Percentiles rank a stretch among this genome's conserved stretches.
phyloP scores from a whole-genome alignment of 2,329 filamentous ascomycete genomes.

The Tolypocladium sp. region DNA sequence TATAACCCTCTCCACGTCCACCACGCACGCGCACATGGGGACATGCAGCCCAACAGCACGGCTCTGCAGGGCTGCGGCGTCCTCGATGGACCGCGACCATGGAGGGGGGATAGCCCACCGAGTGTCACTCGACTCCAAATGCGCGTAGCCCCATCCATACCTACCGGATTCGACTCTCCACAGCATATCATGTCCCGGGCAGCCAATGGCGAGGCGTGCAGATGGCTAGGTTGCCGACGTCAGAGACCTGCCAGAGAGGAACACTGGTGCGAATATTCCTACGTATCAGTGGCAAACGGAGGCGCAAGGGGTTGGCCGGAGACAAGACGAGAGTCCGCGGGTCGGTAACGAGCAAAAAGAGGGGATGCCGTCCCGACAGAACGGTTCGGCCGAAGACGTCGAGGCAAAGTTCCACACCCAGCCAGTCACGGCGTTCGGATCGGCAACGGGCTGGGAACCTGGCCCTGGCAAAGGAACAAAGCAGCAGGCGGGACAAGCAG shows the following conservation, averaged over 20 bases:
- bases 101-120: background rate
- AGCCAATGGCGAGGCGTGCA: background rate
- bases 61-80: background rate
- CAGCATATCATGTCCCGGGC: background rate
- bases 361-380: background rate
- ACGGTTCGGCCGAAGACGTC: background rate
- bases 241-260: background rate
- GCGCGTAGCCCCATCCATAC: background rate
- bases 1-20: background rate
- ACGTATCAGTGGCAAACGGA: too few relatives aligned
- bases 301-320: background rate
- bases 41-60: background rate
- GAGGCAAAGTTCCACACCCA: background rate
- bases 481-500: background rate
- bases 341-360: background rate
- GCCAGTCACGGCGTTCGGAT: background rate
- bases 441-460: background rate
- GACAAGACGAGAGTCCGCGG: background rate
- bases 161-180: background rate
- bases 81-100: background rate
- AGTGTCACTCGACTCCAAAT: background rate
- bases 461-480: background rate
- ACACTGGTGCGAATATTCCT: too few relatives aligned
- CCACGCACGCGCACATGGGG: background rate
- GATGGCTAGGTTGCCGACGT: background rate